Evolutionary conservation across 108 stramenopile genomes (phyloP), one percentile per base, ranked within the genome.

Genomic region (Skeletonema grethae): DNA sequence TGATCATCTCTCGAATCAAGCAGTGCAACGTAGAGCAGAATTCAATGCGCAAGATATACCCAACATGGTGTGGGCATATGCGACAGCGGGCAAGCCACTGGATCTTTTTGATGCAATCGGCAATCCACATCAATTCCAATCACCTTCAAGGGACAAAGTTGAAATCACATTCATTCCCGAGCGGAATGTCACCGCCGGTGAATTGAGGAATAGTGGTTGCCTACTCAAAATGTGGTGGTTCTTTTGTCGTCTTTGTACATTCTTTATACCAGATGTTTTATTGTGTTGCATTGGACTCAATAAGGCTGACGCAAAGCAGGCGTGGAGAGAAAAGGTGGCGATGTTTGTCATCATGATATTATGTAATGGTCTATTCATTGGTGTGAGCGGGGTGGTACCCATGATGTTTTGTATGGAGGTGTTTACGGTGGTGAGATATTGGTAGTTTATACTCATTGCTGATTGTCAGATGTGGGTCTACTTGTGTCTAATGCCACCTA

Each of bases 321-420:
- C 84, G 20, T 85, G 81, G 81, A 65, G 84, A 61, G 84, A 79
- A 55, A 79, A 77, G 65, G 73, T 82, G 35, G 67, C 70, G 10
- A 38, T 72, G 13, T 67, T 62, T 61, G 50, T 69, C 20, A 53
- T 38, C 29, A 32, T 65, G 13, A 20, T 57, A 25, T 20, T 45
- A 8, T 79, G 72, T 46, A 73, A 70, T 38, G 72, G 65, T 25
- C 53, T 79, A 50, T 84, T 83, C 53, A 71, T 87, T 11, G 79
- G 81, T 22, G 69, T 84, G 4, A 80, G 84, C 70, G 83, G 83
- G 62, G 72, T 82, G 61, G 73, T 82, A 0, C 83, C 82, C 3
- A 69, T 87, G 0, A 30, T 81, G n/a, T 57, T 81, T 2, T 81
- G 80, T 53, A 74, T 66, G 58, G 80, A 81, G 48, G 73, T 74